Base-by-base conservation (phyloP, 164 flowering plant genomes). In the Amborella trichopoda region DNA sequence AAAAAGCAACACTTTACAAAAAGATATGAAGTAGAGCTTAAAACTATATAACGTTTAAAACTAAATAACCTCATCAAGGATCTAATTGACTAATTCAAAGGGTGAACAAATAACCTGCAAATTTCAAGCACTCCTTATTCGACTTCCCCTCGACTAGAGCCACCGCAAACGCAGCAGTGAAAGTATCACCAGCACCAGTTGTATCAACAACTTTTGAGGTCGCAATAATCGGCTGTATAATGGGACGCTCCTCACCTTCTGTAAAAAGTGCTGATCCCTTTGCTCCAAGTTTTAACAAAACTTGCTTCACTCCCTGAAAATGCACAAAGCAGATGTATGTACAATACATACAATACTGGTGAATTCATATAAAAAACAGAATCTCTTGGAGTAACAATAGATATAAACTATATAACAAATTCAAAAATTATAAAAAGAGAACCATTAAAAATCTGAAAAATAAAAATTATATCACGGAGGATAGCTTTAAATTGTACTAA, bases 141-240 rank as follows among this genome's bases (percentile, higher is more conserved):
- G 95, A 70, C 63, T 74, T 81, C 38, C 96, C 94, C 77, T 87
- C 96, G 13, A 82, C 88, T 47, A 74, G 62, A 51, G 95, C 93
- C 54, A 91, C 96, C 0, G 99, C 87, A 67, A 82, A 91, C 44
- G 99, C 83, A 49, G 99, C 88, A 12, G 99, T 91, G 28, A 84
- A 91, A 27, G 96, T 87, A 65, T 87, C 96, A 24, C 99, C 99
- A 32, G 99, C 99, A 45, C 99, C 99, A 28, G 99, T 91, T 22
- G 99, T 87, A 54, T 87, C 99, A 10, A 87, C 36, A 20, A 87
- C 94, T 60, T 57, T 75, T 19, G 63, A 42, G 44, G 85, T 93
- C 0, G 79, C 32, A 49, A 87, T 68, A 37, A 78, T 70, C 8
- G 90, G 69, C 54, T 87, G 99, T 56, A 41, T 64, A 10, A 91